phyloP scores from a whole-genome alignment of 228 moss, liverwort and hornwort species.

The Sphagnum magellanicum region DNA sequence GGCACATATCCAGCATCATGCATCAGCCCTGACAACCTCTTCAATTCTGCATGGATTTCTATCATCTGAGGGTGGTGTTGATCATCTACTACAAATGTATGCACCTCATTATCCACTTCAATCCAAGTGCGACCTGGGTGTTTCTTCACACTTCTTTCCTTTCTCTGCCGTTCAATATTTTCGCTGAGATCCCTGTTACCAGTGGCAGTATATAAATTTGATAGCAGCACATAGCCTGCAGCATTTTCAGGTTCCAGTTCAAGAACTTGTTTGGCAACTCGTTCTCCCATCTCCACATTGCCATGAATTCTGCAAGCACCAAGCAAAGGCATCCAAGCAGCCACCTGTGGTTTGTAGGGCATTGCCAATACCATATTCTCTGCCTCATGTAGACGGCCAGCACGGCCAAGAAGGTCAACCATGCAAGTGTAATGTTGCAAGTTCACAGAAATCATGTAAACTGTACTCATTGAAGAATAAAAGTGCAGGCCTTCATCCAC shows the following conservation, averaged over 20 bases:
- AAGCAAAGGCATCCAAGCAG: constrained; percentile 5
- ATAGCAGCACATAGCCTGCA: constrained; percentile 9
- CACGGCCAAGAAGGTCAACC: constrained; percentile 10
- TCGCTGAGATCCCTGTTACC: constrained; percentile 3
- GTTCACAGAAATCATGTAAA: constrained; percentile 17
- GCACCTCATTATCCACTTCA: constrained; percentile 4
- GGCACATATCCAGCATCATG: constrained; percentile 8
- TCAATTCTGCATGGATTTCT: constrained; percentile 1
- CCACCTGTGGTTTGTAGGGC: constrained; percentile 4
- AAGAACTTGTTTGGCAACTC: neutral
- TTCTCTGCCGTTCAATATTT: constrained; percentile 5
- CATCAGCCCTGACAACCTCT: neutral
- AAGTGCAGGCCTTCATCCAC: constrained; percentile 23
- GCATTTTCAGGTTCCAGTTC: constrained; percentile 1
- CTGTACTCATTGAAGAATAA: constrained; percentile 21
- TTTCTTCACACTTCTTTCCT: constrained; percentile 4
- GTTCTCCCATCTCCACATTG: constrained; percentile 6
- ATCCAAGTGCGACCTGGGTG: constrained; percentile 9
- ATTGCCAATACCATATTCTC: constrained; percentile 1
- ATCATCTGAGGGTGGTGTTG: constrained; percentile 4
- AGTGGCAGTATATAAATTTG: constrained; percentile 4
- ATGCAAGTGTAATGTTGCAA: constrained; percentile 43
- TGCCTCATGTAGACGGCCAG: constrained; percentile 4
- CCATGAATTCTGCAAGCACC: constrained; percentile 8
- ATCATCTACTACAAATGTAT: constrained; percentile 5